Base-by-base conservation (phyloP, 2,329 filamentous ascomycete genomes). In the Talaromyces islandicus region DNA sequence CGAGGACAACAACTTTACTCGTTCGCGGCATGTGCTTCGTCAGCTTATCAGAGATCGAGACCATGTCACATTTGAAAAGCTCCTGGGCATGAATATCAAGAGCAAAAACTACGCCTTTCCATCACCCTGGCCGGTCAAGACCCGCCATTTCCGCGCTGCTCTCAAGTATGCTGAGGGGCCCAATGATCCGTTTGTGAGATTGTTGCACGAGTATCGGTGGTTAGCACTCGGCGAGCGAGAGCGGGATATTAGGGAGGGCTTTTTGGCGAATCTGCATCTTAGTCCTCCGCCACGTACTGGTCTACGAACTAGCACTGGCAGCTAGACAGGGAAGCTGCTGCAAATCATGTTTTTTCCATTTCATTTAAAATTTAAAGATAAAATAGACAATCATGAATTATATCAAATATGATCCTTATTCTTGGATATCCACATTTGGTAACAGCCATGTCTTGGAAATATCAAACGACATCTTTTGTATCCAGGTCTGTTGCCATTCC, bases 11-110 rank as follows among this genome's bases (percentile, higher is more conserved):
- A 60, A 56, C 3, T 65, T 63, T 7, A 61, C 68, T 1, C 70
- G 75, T 7, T 73, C 73, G 0, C 68, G 67, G 19, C 65, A 65
- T 1, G 66, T 74, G 3, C 66, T 76, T 2, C 66, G 69, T 6
- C 65, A 70, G 51, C 63, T 76, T 41, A 76, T 77, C 56, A 67
- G 70, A 21, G 68, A 67, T n/a, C 68, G 74, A 1, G 68, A 72
- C 27, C 66, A 72, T 14, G 63, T 60, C 29, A 71, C 73, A 1
- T 77, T 77, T 55, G 46, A 65, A 11, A 62, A 65, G 1, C 54
- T 77, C 21, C 41, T 76, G 52, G 19, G 57, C 6, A 64, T 77
- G 64, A 58, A 64, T 12, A 69, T 76, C 35, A 69, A 69, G 0
- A 64, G 67, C 2, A 68, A 64, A 29, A 67, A 68, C 58, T 76